Evolutionary conservation across 2,329 filamentous ascomycete genomes (phyloP), one percentile per base, ranked within the genome.

Genomic region (Aspergillus flavus): DNA sequence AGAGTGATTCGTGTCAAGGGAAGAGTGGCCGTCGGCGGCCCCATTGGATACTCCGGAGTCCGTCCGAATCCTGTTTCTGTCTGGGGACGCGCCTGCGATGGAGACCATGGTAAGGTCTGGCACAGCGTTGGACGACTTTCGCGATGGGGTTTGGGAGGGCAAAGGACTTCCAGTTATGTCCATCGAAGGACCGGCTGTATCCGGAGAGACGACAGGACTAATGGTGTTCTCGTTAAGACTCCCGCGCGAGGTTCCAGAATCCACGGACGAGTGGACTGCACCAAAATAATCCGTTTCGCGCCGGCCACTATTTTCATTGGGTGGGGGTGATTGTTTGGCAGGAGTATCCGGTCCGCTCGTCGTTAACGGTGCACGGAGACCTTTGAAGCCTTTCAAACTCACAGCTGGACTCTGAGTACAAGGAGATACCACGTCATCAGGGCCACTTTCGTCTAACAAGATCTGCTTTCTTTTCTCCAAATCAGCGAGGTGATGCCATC

Each of bases 401-500:
- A 56, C 53, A 19, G 69, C 68, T 12, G 76, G 76, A 57, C 76
- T 78, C 34, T 67, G 70, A n/a, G 76, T 76, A 45, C 76, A 73
- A 62, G 76, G 76, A 30, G 76, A 78, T 21, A 75, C 62, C 16
- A 71, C 65, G 6, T 63, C 68, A 50, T 74, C 70, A 7, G 61
- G 32, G n/a, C 63, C 63, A 16, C 64, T 58, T 39, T 72, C 72
- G 39, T 67, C 56, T 28, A 61, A 66, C 57, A 75, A 56, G 9
- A 66, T 66, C 53, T 72, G 69, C 56, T 71, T 75, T 50, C 62
- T 66, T 45, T 72, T 67, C 60, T 78, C 74, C 28, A 71, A 56
- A 16, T 76, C 74, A 48, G 75, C 72, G 39, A 79, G 66, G 34
- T 73, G 68, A 41, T 78, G 76, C 85, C 96, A 98, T 6, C 89